Conservation (phyloP, 345 rosid species). For the Barbarea vulgaris region DNA sequence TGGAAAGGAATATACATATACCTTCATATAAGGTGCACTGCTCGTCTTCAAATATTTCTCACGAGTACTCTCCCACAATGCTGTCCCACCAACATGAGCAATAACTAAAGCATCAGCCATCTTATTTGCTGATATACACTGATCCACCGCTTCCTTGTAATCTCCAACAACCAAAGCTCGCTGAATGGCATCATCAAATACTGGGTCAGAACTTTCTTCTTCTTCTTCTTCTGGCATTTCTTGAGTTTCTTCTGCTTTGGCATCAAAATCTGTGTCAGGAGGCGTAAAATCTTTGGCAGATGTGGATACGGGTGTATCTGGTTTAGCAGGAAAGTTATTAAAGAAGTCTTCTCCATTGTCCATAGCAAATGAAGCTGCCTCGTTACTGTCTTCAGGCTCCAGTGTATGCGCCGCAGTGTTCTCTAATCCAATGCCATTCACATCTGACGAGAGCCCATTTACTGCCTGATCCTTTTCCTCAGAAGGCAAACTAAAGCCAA, state of each 20-base stretch:
- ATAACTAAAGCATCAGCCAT: constrained; percentile 97
- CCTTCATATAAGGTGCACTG: constrained; percentile 83
- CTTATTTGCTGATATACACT: constrained; percentile 80
- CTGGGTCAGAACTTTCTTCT: constrained; percentile 70
- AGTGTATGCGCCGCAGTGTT: constrained; percentile 46
- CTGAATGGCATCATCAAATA: constrained; percentile 85
- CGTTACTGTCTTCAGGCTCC: constrained; percentile 49
- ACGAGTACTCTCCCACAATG: constrained; percentile 90
- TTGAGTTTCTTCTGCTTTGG: constrained; percentile 43
- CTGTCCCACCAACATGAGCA: constrained; percentile 92
- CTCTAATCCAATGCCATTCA: constrained; percentile 55
- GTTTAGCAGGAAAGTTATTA: constrained; percentile 90
- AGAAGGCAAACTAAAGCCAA: constrained; percentile 78
- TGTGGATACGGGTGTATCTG: constrained; percentile 64
- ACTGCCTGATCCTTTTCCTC: constrained; percentile 53
- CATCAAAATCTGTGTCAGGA: constrained; percentile 45
- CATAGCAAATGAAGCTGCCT: constrained; percentile 52
- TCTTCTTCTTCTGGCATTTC: constrained; percentile 55
- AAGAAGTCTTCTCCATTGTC: constrained; percentile 99
- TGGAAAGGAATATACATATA: constrained; percentile 27
- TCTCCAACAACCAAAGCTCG: constrained; percentile 94
- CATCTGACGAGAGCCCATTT: constrained; percentile 56
- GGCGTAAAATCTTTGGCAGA: constrained; percentile 47
- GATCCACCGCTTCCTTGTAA: constrained; percentile 90
- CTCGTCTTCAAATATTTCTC: constrained; percentile 78